phyloP scores from a whole-genome alignment of 768 basidiomycete genomes.

The Guyanaporus albipodus region DNA sequence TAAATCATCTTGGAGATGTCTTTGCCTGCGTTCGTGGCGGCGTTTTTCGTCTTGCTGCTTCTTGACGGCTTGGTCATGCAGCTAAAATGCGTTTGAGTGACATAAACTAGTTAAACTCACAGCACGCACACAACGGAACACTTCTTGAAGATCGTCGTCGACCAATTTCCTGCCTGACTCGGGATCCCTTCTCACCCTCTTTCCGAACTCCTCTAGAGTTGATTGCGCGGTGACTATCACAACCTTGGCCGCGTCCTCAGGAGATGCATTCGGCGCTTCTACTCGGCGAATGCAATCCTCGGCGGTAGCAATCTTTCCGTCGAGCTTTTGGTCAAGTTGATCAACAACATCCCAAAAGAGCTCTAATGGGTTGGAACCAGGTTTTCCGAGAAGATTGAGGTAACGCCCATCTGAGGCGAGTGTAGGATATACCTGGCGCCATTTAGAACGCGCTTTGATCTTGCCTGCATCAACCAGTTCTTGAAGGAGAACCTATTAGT shows the following conservation, averaged over 20 bases:
- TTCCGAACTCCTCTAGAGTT: constrained; percentile 58
- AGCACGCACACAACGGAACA: constrained; percentile 59
- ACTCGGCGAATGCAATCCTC: constrained; percentile 54
- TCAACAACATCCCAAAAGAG: constrained; percentile 96
- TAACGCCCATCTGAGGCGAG: constrained; percentile 83
- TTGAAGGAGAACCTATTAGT: constrained; percentile 58
- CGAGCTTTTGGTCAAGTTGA: constrained; percentile 78
- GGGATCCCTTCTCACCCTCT: constrained; percentile 51
- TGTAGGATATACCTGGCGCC: constrained; percentile 82
- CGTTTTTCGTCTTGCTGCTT: constrained; percentile 83
- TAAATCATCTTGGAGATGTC: constrained; percentile 91
- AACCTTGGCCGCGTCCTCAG: constrained; percentile 29
- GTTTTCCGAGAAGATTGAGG: constrained; percentile 81
- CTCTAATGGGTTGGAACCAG: constrained; percentile 93
- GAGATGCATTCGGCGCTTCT: constrained; percentile 30
- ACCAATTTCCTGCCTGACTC: constrained; percentile 49
- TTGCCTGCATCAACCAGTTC: constrained; percentile 62
- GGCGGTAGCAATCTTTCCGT: constrained; percentile 68
- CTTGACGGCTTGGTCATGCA: constrained; percentile 66
- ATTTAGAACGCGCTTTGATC: constrained; percentile 80
- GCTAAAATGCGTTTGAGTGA: constrained; percentile 38
- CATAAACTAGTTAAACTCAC: neutral
- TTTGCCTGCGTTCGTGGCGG: constrained; percentile 76
- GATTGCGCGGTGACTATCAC: constrained; percentile 52
- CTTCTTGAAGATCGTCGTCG: constrained; percentile 49